Evolutionary conservation across 2,329 filamentous ascomycete species (phyloP), one percentile per base, ranked within the genome.

Genomic region (Fusarium metavorans): DNA sequence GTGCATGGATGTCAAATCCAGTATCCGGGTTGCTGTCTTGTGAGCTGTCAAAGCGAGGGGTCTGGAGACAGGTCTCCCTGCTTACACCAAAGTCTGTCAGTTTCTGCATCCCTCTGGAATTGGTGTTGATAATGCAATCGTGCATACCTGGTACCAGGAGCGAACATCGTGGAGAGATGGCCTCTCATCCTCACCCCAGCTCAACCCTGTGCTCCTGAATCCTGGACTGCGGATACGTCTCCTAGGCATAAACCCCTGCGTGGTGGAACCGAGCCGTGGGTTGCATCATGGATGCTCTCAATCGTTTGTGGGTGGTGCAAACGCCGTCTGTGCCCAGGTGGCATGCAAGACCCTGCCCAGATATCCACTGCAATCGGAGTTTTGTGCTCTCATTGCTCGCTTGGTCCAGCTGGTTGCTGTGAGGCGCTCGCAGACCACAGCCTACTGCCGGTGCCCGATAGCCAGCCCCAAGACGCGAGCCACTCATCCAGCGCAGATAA

Each of bases 391-490:
- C 57, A 43, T 71, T 66, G 61, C 25, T 62, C 30, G 57, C 65
- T 67, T 64, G 32, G 30, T 35, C 57, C 59, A 65, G 67, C 30
- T 54, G 66, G 60, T 65, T 48, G 52, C 45, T 52, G 37, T 56
- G 45, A 62, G 60, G 68, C 71, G 58, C 61, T 72, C 61, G 66
- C 58, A 62, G 70, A 39, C 63, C 41, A 52, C 64, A 61, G 56
- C 27, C 48, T 67, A 52, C 70, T 75, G 73, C 66, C 74, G 65
- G 72, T 58, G 66, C 35, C 72, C 69, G 62, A 64, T 64, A 61
- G 70, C 50, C 48, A 54, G 48, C 67, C 67, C 57, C 66, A 65
- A 64, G 62, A 16, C 27, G 34, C 35, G 52, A 48, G 37, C 60
- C 56, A 58, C 25, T 39, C 32, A 45, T 58, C 43, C 50, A 66